Conservation (phyloP, 768 basidiomycete genomes). For the Myochromella boudieri region DNA sequence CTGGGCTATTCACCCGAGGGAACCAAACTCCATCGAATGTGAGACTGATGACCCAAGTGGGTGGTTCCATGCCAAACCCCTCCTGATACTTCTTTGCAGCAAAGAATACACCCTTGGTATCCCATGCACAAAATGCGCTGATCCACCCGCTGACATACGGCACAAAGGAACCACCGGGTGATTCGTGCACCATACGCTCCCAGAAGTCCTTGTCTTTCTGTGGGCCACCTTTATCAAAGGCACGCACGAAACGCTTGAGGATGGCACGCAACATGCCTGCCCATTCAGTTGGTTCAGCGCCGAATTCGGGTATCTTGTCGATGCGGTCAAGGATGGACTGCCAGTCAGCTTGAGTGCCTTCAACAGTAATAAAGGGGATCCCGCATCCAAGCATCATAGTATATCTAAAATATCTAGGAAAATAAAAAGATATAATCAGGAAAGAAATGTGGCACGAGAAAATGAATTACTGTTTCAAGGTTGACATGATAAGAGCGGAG, state of each 20-base stretch:
- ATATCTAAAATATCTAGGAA: conserved; percentile 34
- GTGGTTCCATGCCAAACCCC: neutral
- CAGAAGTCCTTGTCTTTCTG: conserved; percentile 35
- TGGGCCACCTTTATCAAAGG: conserved; percentile 27
- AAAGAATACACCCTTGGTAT: neutral
- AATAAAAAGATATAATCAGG: neutral
- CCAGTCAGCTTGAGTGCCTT: too few species aligned
- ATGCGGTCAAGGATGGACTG: too few species aligned
- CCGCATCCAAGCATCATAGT: conserved; percentile 33
- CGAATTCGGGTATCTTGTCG: too few species aligned
- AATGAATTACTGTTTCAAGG: conserved; percentile 24
- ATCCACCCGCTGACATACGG: conserved; percentile 38
- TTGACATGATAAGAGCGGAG: conserved; percentile 43
- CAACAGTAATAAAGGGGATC: conserved; percentile 44
- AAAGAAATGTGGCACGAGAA: neutral
- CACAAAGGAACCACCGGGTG: conserved; percentile 18
- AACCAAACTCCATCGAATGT: neutral
- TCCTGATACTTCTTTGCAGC: neutral
- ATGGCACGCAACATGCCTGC: conserved; percentile 39
- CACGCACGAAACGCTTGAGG: conserved; percentile 31
- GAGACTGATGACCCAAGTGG: neutral
- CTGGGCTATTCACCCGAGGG: neutral
- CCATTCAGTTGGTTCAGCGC: conserved; percentile 35
- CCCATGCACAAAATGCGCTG: conserved; percentile 33
- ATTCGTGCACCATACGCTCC: conserved; percentile 25